phyloP scores from a whole-genome alignment of 371 early-diverging fungal species.

The Apophysomyces trapeziformis region DNA sequence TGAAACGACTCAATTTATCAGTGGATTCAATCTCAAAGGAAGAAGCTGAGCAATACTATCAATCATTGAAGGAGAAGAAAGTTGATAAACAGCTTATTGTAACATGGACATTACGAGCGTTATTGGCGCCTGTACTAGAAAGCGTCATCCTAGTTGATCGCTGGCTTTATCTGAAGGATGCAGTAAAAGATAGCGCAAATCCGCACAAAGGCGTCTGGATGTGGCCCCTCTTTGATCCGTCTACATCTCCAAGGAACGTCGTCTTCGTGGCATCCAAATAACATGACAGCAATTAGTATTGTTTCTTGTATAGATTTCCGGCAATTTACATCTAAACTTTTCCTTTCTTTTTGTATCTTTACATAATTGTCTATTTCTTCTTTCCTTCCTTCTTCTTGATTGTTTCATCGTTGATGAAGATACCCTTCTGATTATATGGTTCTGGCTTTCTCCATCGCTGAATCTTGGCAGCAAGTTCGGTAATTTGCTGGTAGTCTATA shows the following conservation, averaged over 20 bases:
- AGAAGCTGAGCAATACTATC: conserved; percentile 47
- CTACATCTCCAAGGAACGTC: conserved; percentile 47
- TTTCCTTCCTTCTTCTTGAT: conserved; percentile 96
- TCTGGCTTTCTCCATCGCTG: conserved; percentile 93
- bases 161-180: conserved; percentile 64
- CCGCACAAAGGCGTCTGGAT: conserved; percentile 34
- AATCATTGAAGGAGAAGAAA: conserved; percentile 31
- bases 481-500: conserved; percentile 76
- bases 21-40: conserved; percentile 46
- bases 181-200: conserved; percentile 23
- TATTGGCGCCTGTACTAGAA: conserved; percentile 77
- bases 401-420: conserved; percentile 96
- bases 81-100: conserved; percentile 68
- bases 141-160: conserved; percentile 80
- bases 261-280: conserved; percentile 47
- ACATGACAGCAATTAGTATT: conserved; percentile 11
- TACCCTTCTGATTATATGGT: conserved; percentile 99
- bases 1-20: conserved; percentile 43
- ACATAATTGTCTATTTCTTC: conserved; percentile 75
- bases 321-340: conserved; percentile 11
- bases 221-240: conserved; percentile 49
- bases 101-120: conserved; percentile 78
- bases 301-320: conserved; percentile 6
- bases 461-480: conserved; percentile 92
- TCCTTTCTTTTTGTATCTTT: conserved; percentile 6